A percentile compares a stretch with the other conserved stretches of the same genome.
These are phyloP conservation scores for Globisporangium paroecandrum DNA, from an alignment of 352 stramenopile genomes.

Conservation along the genomic window DNA sequence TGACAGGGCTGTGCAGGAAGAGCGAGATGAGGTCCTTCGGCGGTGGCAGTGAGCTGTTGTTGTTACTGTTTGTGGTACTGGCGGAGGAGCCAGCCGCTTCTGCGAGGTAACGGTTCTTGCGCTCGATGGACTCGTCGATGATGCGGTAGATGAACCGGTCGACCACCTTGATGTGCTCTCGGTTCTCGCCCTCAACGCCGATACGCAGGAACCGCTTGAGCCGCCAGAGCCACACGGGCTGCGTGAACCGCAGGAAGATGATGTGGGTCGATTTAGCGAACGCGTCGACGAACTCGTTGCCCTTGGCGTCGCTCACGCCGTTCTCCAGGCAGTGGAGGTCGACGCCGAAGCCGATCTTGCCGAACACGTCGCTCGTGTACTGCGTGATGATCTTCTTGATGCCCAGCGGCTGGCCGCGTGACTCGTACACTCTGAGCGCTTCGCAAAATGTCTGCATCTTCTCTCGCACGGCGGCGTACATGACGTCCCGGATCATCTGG, in stretches of 20 bases:
- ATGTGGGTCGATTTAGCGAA: conserved; percentile 18
- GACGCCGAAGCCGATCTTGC: conserved; percentile 65
- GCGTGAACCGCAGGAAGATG: conserved; percentile 33
- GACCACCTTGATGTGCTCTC: conserved; percentile 34
- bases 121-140: conserved; percentile 3
- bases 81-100: no score
- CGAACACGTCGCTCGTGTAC: conserved; percentile 74
- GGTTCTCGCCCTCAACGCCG: conserved; percentile 28
- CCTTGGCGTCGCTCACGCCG: background rate
- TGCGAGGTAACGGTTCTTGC: background rate
- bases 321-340: conserved; percentile 25
- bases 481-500: no score
- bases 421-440: background rate
- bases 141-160: conserved; percentile 23
- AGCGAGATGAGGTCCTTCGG: conserved; percentile 39
- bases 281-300: conserved; percentile 5
- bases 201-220: conserved; percentile 39
- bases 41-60: background rate
- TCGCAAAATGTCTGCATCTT: conserved; percentile 7
- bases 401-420: background rate
- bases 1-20: conserved; percentile 24
- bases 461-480: conserved; percentile 28
- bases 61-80: no score
- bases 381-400: conserved; percentile 39
- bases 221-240: conserved; percentile 47